phyloP scores from a whole-genome alignment of 495 filamentous ascomycete species.

The Viridothelium virens region DNA sequence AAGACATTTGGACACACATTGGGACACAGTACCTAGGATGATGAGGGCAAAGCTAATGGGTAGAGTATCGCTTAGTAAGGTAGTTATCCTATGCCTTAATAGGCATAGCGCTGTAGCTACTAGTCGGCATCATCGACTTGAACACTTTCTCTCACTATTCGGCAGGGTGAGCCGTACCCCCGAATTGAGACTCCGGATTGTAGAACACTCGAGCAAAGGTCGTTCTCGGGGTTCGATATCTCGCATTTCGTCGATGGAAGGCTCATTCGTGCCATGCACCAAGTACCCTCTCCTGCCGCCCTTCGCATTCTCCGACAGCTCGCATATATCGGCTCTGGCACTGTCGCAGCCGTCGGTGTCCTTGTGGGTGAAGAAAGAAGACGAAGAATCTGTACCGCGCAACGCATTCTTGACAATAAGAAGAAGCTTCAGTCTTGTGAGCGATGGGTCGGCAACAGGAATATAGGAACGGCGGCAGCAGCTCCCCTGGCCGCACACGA shows the following conservation, averaged over 20 bases:
- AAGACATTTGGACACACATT: too few species aligned
- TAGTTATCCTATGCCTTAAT: too few species aligned
- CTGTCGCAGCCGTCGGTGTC: constrained; percentile 17
- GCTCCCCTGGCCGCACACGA: background rate
- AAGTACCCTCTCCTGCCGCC: constrained; percentile 21
- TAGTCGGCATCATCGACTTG: too few species aligned
- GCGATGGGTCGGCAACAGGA: constrained; percentile 2
- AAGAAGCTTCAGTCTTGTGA: constrained; percentile 15
- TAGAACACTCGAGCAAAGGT: too few species aligned
- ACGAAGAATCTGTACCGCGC: constrained; percentile 18
- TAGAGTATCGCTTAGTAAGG: too few species aligned
- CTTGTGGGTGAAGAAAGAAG: constrained; percentile 24
- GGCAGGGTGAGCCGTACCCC: too few species aligned
- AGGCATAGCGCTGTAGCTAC: too few species aligned
- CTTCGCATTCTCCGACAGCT: constrained; percentile 23
- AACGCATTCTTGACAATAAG: constrained; percentile 25
- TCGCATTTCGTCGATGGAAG: background rate
- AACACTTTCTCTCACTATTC: too few species aligned
- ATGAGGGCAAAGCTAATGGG: too few species aligned
- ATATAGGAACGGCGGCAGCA: constrained; percentile 17
- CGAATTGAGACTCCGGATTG: too few species aligned
- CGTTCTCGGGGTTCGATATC: background rate
- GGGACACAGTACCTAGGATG: too few species aligned
- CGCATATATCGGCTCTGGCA: constrained; percentile 25
- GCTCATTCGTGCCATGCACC: constrained; percentile 1